These are phyloP conservation scores for Monilinia fructicola DNA, from an alignment of 2,329 filamentous ascomycete genomes.

Conservation along the genomic window DNA sequence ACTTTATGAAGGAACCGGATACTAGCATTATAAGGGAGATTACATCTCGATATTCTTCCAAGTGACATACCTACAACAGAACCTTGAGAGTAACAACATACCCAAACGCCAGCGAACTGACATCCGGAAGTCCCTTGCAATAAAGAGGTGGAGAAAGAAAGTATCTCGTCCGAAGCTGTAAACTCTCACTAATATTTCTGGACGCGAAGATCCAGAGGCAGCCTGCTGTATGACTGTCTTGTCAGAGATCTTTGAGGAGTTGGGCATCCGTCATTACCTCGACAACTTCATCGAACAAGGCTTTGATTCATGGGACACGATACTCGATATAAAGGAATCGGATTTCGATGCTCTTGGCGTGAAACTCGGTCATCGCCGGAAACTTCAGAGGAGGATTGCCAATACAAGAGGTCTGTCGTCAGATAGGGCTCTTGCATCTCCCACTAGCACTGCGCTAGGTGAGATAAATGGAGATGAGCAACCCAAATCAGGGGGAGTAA, in stretches of 20 bases:
- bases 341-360: conserved; percentile 75
- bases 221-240: conserved; percentile 52
- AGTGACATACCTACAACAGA: not conserved
- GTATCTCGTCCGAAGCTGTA: not conserved
- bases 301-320: conserved; percentile 82
- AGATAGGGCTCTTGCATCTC: conserved; percentile 41
- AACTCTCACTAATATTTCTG: conserved; percentile 29
- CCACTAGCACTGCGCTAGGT: conserved; percentile 45
- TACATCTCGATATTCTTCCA: conserved; percentile 3
- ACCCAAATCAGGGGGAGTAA: conserved; percentile 47
- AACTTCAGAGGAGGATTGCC: conserved; percentile 80
- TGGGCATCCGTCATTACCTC: conserved; percentile 77
- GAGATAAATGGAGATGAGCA: conserved; percentile 61
- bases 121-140: not conserved
- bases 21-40: conserved; percentile 12
- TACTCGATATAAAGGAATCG: conserved; percentile 80
- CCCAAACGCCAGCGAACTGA: not conserved
- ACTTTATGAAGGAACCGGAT: conserved; percentile 7
- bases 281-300: conserved; percentile 72
- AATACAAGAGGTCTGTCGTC: conserved; percentile 62
- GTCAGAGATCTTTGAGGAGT: conserved; percentile 65
- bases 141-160: not conserved
- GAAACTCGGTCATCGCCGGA: conserved; percentile 79
- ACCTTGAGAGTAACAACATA: not conserved
- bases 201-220: conserved; percentile 40